Conservation (phyloP, 306 rosid genomes). For the Ceratonia siliqua region DNA sequence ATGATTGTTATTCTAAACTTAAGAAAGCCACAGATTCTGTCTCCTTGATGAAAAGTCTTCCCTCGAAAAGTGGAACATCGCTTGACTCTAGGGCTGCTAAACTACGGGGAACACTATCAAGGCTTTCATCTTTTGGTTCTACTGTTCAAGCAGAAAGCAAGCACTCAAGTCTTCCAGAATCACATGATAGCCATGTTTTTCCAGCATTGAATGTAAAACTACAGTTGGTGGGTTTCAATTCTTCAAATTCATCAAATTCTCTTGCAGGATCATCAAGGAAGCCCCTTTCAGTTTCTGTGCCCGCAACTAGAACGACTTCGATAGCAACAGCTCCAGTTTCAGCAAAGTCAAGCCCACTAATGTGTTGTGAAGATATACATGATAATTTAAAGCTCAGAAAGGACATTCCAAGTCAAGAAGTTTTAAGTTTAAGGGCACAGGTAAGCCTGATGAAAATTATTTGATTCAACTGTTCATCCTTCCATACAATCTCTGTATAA, state of each 20-base stretch:
- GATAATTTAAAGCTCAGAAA: slow-evolving; percentile 60
- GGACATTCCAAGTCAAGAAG: slow-evolving; percentile 71
- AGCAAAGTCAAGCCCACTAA: slow-evolving; percentile 59
- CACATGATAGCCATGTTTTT: slow-evolving; percentile 52
- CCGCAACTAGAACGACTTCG: slow-evolving; percentile 59
- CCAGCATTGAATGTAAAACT: slow-evolving; percentile 55
- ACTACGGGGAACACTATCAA: slow-evolving; percentile 60
- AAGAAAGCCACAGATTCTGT: slow-evolving; percentile 59
- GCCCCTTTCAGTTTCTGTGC: slow-evolving; percentile 48
- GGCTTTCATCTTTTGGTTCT: slow-evolving; percentile 84
- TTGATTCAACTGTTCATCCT: slow-evolving; percentile 5
- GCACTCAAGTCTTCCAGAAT: slow-evolving; percentile 51
- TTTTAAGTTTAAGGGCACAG: slow-evolving; percentile 71
- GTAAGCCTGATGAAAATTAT: slow-evolving; percentile 44
- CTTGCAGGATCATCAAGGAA: slow-evolving; percentile 45
- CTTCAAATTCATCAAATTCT: slow-evolving; percentile 52
- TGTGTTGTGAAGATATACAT: slow-evolving; percentile 59
- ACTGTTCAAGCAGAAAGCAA: slow-evolving; percentile 51
- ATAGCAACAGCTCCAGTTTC: slow-evolving; percentile 72
- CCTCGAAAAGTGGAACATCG: slow-evolving; percentile 43
- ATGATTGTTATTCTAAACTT: slow-evolving; percentile 74
- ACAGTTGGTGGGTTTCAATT: slow-evolving; percentile 41
- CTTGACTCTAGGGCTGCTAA: slow-evolving; percentile 50
- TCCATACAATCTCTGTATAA: slow-evolving; percentile 17
- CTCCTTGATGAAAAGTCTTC: slow-evolving; percentile 48